Percentiles rank a stretch among this genome's conserved stretches.
Evolutionary conservation across 306 rosid species (phyloP).

Genomic region (Trifolium subterraneum): DNA sequence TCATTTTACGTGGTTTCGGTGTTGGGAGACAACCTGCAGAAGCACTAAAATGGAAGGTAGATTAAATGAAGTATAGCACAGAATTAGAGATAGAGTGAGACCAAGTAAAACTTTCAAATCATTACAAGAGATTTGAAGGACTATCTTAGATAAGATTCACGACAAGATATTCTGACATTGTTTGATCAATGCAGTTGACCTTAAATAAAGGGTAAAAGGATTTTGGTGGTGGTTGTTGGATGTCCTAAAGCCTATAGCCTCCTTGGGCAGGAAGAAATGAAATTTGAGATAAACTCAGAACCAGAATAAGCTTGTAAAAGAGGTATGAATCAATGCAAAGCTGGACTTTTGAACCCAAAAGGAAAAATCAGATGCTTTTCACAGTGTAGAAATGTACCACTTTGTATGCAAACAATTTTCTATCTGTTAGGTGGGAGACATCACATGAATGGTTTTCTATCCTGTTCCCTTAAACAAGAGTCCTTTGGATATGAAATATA

Average conservation of each 20-base stretch:
- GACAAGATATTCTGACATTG: background rate
- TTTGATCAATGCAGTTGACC: background rate
- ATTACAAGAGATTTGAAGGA: background rate
- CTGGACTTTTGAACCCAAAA: too few relatives aligned
- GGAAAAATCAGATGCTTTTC: too few relatives aligned
- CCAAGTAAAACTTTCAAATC: background rate
- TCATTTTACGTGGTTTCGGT: background rate
- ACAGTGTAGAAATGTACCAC: background rate
- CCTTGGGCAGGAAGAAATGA: background rate
- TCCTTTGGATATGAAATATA: constrained; percentile 10
- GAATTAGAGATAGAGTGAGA: background rate
- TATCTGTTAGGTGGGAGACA: background rate
- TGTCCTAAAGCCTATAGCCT: background rate
- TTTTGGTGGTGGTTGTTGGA: constrained; percentile 14
- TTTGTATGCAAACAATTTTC: background rate
- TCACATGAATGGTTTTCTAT: constrained; percentile 7
- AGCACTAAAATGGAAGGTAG: background rate
- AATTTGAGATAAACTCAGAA: constrained; percentile 21
- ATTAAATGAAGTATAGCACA: background rate
- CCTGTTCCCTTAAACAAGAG: background rate
- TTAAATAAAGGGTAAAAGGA: background rate
- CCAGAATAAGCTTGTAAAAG: constrained; percentile 5
- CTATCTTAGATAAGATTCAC: background rate
- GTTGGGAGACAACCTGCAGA: background rate
- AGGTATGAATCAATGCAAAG: background rate